Evolutionary conservation across 2,329 filamentous ascomycete genomes (phyloP).

Genomic region (Epichloe sibirici): DNA sequence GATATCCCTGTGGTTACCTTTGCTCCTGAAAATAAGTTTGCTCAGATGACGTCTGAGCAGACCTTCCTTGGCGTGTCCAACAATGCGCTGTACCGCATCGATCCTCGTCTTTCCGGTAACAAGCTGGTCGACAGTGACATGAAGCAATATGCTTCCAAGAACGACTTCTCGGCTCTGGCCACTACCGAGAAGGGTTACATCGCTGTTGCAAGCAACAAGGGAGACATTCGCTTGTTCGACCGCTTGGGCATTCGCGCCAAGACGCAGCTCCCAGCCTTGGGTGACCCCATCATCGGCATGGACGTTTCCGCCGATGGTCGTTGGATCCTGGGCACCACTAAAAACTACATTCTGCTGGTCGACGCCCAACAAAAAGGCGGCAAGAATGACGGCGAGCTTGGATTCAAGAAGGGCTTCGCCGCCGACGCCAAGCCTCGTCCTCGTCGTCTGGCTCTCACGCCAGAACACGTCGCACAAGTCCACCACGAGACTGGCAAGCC

Average conservation of each 20-base stretch:
- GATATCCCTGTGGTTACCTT: constrained; percentile 89
- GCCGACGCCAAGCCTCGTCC: constrained; percentile 92
- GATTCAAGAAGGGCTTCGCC: constrained; percentile 85
- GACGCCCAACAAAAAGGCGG: constrained; percentile 83
- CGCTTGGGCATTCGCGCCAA: constrained; percentile 94
- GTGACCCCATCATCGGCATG: constrained; percentile 86
- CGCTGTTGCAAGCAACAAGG: constrained; percentile 94
- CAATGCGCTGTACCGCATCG: constrained; percentile 87
- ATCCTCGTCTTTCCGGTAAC: constrained; percentile 77
- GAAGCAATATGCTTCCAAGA: constrained; percentile 95
- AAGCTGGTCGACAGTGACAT: constrained; percentile 89
- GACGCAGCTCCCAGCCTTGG: constrained; percentile 88
- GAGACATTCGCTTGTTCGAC: constrained; percentile 93
- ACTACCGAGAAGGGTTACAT: constrained; percentile 96
- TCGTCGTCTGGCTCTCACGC: constrained; percentile 75
- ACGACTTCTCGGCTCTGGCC: constrained; percentile 87
- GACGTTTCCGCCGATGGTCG: constrained; percentile 92
- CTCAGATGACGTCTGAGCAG: constrained; percentile 91
- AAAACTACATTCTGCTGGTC: constrained; percentile 87
- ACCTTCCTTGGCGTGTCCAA: constrained; percentile 88
- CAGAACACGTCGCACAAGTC: constrained; percentile 91
- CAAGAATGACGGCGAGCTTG: constrained; percentile 96
- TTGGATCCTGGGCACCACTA: constrained; percentile 89
- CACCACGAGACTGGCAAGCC: constrained; percentile 87
- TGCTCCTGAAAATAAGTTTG: constrained; percentile 93